Percentiles rank a stretch among this genome's conserved stretches.
phyloP scores from a whole-genome alignment of 371 early-diverging fungal species.

The Neoconidiobolus thromboides region DNA sequence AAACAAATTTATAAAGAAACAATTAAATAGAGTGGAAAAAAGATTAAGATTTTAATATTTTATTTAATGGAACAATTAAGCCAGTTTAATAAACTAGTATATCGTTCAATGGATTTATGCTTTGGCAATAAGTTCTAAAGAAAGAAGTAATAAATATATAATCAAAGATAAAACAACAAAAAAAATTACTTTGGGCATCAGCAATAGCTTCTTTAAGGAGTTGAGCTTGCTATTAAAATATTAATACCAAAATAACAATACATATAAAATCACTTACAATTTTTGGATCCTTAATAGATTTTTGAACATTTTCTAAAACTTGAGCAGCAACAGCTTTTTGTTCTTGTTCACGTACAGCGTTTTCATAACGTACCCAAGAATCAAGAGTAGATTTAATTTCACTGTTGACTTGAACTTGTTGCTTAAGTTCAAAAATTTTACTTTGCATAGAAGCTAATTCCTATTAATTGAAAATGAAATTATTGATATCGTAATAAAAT shows the following conservation, averaged over 20 bases:
- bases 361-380: slow-evolving; percentile 92
- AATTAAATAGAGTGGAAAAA: too few species aligned
- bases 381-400: slow-evolving; percentile 83
- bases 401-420: slow-evolving; percentile 54
- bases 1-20: too few species aligned
- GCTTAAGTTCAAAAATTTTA: slow-evolving; percentile 84
- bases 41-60: too few species aligned
- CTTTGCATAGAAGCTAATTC: slow-evolving; percentile 85
- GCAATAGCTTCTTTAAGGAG: background rate
- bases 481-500: background rate
- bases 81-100: too few species aligned
- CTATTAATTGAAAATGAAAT: background rate
- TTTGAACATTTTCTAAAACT: slow-evolving; percentile 71
- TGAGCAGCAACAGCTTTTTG: slow-evolving; percentile 71
- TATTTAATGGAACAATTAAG: too few species aligned
- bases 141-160: background rate
- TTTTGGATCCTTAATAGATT: slow-evolving; percentile 61
- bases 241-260: background rate
- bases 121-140: background rate
- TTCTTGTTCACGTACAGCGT: slow-evolving; percentile 77
- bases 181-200: background rate
- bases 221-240: background rate
- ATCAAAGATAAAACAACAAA: background rate
- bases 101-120: background rate
- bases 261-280: slow-evolving; percentile 10